Evolutionary conservation across 768 basidiomycete species (phyloP).

Genomic region (Krasilnikovozyma curviuscula): DNA sequence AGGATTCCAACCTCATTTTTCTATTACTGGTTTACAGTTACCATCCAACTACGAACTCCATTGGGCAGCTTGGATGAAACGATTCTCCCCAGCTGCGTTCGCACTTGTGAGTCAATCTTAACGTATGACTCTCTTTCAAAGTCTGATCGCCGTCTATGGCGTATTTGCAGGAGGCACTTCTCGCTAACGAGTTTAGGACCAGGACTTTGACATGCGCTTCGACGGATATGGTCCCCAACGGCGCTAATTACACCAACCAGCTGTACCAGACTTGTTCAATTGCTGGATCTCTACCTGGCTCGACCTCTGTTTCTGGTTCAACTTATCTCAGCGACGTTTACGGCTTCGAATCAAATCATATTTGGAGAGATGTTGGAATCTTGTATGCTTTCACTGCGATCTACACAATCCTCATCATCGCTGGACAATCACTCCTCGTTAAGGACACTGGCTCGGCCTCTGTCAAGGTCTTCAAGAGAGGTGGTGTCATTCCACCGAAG

Average conservation of each 20-base stretch:
- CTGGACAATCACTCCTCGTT: conserved; percentile 5
- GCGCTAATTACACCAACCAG: not conserved
- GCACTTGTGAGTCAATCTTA: too few relatives aligned
- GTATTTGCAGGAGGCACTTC: too few relatives aligned
- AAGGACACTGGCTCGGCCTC: conserved; percentile 10
- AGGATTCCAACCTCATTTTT: not conserved
- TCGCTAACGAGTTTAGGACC: not conserved
- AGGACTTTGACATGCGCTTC: not conserved
- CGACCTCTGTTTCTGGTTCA: not conserved
- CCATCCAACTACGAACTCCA: not conserved
- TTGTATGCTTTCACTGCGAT: not conserved
- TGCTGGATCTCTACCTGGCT: not conserved
- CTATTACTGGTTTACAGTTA: not conserved
- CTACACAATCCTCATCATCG: conserved; percentile 6
- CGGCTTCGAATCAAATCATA: not conserved
- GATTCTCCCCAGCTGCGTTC: conserved; percentile 1
- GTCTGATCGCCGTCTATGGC: too few relatives aligned
- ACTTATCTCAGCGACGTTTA: not conserved
- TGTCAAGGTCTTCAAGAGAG: conserved; percentile 6
- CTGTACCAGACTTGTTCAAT: not conserved
- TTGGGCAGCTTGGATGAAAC: conserved; percentile 8
- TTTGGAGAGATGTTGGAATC: conserved; percentile 8
- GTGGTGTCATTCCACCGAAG: not conserved
- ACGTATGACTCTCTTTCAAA: too few relatives aligned
- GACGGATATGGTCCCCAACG: conserved; percentile 3